Evolutionary conservation across 176 grass and related monocot genomes (phyloP).

Genomic region (Oryza australiensis): DNA sequence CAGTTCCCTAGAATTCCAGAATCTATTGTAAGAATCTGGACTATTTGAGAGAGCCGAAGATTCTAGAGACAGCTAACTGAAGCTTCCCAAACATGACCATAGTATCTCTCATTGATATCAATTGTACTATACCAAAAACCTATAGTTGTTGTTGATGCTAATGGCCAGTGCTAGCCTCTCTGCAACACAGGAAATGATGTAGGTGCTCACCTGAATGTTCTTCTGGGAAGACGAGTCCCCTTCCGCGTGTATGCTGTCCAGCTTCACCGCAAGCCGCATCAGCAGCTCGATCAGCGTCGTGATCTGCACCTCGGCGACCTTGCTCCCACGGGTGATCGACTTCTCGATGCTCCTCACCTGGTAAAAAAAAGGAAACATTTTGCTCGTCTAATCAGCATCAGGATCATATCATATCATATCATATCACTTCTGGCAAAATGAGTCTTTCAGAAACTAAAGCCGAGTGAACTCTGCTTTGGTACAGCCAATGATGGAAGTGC

Average conservation of each 20-base stretch:
- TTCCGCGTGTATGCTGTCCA: constrained; percentile 70
- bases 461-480: not conserved
- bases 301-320: constrained; percentile 92
- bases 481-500: constrained; percentile 32
- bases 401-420: not conserved
- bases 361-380: not conserved
- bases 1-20: too few species aligned
- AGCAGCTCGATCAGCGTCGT: constrained; percentile 92
- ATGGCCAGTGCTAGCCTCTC: not conserved
- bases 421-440: not conserved
- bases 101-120: not conserved
- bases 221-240: constrained; percentile 61
- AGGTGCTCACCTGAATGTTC: constrained; percentile 72
- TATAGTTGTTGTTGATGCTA: not conserved
- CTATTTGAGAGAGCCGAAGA: too few species aligned
- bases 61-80: too few species aligned
- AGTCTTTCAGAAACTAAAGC: not conserved
- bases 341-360: constrained; percentile 81
- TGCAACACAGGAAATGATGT: not conserved
- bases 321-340: constrained; percentile 69
- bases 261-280: constrained; percentile 90
- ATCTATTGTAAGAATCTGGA: too few species aligned
- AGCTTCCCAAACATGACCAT: too few species aligned
- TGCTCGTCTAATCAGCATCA: constrained; percentile 8
- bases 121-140: not conserved